Base-by-base conservation (phyloP, 495 filamentous ascomycete species). In the Penicilliopsis zonata region DNA sequence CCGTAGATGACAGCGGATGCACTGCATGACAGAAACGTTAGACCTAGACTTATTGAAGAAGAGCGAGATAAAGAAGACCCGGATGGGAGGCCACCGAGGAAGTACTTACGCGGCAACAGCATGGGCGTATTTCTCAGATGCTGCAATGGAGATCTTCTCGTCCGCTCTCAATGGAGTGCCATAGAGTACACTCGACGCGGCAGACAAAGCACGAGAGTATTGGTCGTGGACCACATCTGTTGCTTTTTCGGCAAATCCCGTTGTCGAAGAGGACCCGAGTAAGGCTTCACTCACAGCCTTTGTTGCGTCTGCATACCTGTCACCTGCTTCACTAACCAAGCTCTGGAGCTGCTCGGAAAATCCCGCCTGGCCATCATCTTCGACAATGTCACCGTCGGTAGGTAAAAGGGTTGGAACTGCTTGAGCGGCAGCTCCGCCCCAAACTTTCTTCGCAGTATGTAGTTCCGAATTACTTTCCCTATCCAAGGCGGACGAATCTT, bases 1-100 rank as follows among this genome's bases (percentile, higher is more conserved):
- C 72, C 72, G 35, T 81, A 81, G 34, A 83, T 61, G 22, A 69
- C 65, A 18, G 67, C 64, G 1, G 78, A 76, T 3, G 75, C 76
- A 28, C 67, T 72, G 31, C n/a, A 24, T 7, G 7, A 24, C n/a
- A 24, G 7, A 24, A 7, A 7, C n/a, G 21, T 7, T 24, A 24
- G n/a, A 24, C 7, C 21, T 7, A 24, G 21, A 24, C 7, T 7
- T 24, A 24, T 7, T n/a, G n/a, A 7, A 24, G 7, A 7, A 24
- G 7, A 24, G n/a, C n/a, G 21, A 24, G n/a, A 24, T 7, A 24
- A 24, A 24, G n/a, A 24, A 24, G n/a, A 24, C 6, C 6, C 6
- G n/a, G 5, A 28, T 6, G 15, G 18, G 26, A 18, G 15, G 28
- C 52, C 21, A 52, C 38, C 18, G 34, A 12, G 9, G 19, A 22